phyloP scores from a whole-genome alignment of 2,329 filamentous ascomycete species.

The Pleurostoma richardsiae region DNA sequence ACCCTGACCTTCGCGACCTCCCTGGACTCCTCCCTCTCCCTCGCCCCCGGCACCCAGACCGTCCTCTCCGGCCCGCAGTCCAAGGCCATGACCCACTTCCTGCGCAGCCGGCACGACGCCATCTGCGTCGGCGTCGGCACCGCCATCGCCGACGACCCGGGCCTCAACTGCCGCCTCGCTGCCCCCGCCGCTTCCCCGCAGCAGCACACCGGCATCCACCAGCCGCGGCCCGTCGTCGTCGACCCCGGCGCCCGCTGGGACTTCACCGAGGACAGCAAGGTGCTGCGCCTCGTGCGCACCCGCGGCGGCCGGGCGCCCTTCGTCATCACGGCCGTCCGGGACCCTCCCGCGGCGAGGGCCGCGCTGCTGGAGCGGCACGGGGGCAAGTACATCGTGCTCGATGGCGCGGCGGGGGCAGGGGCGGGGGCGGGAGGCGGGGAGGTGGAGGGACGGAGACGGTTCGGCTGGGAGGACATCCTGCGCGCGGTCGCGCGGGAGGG shows the following conservation, averaged over 20 bases:
- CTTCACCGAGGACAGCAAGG: constrained; percentile 53
- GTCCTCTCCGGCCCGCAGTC: constrained; percentile 75
- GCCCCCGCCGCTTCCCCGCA: constrained; percentile 27
- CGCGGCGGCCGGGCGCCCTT: constrained; percentile 70
- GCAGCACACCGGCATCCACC: constrained; percentile 36
- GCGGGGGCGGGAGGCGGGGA: constrained; percentile 18
- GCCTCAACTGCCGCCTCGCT: constrained; percentile 73
- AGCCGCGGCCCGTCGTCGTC: constrained; percentile 77
- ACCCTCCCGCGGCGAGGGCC: constrained; percentile 37
- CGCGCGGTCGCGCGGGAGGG: constrained; percentile 51
- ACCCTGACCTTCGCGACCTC: constrained; percentile 91
- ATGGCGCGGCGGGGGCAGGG: constrained; percentile 23
- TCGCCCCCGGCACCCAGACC: constrained; percentile 76
- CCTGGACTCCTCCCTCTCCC: constrained; percentile 74
- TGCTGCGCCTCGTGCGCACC: constrained; percentile 58
- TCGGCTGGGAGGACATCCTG: constrained; percentile 64
- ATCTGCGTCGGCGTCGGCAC: constrained; percentile 85
- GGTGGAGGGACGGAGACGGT: constrained; percentile 32
- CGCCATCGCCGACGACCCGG: constrained; percentile 77
- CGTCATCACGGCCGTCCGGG: constrained; percentile 52
- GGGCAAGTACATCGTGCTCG: constrained; percentile 44
- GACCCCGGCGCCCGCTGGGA: constrained; percentile 76
- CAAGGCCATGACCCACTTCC: constrained; percentile 90
- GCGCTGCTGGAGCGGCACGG: constrained; percentile 41
- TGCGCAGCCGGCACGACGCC: constrained; percentile 76